Base-by-base conservation (phyloP, 768 basidiomycete species). In the Clitopilus passeckerianus region DNA sequence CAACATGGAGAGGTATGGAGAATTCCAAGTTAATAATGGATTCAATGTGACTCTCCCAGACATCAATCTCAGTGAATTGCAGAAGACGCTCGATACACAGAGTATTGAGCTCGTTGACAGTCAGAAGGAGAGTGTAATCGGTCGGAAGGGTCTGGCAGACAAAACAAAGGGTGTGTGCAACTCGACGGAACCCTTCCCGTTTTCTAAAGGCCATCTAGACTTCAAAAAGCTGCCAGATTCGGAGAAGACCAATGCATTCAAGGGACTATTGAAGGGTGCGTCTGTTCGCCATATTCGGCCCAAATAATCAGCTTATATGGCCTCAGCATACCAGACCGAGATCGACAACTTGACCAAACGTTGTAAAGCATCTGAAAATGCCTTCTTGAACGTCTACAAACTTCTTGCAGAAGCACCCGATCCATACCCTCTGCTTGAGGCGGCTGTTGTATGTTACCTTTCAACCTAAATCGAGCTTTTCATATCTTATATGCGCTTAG, bases 71-170 rank as follows among this genome's bases (percentile, higher is more conserved):
- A 75, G 86, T 18, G 93, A 97, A 63, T 79, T 98, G 24, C 96
- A 98, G 75, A 95, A 93, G 77, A 89, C 87, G 4, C 84, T 99
- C 54, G 95, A 98, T 74, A 78, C 82, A 6, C 96, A 98, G 61
- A 95, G 95, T 4, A 81, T 98, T 34, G 95, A 98, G 73, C 81
- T 99, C 14, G 95, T 99, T 20, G 95, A 98, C 80, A 95, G 95
- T 75, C 95, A 98, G 80, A 99, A 98, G 77, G 96, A 98, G 77
- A 93, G 91, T 64, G 81, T 98, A 50, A 80, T 99, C 2, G 95
- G 95, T 9, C 83, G 97, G 44, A 99, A 98, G 73, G 90, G 87
- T 57, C 80, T 99, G 20, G 93, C 96, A 1, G 97, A 98, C 75
- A 89, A 91, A 71, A 99, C 97, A 0, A 92, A 96, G 79, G 96